Conservation (phyloP, 2,329 filamentous ascomycete species). For the Verticillium nonalfalfae region DNA sequence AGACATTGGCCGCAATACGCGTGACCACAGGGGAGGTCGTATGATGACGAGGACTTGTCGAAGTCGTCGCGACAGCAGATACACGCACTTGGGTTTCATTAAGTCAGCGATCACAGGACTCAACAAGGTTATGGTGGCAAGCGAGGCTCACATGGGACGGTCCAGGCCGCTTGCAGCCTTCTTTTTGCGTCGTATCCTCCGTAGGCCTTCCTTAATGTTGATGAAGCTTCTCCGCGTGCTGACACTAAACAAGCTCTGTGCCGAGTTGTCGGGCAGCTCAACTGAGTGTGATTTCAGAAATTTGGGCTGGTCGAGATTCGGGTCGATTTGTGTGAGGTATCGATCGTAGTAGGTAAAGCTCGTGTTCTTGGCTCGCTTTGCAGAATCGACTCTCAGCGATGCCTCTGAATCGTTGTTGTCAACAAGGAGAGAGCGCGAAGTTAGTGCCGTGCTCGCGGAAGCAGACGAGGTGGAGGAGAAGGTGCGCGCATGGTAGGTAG, state of each 20-base stretch:
- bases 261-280: slow-evolving; percentile 18
- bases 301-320: slow-evolving; percentile 34
- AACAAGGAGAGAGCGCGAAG: slow-evolving; percentile 32
- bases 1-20: slow-evolving; percentile 51
- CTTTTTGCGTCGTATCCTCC: slow-evolving; percentile 34
- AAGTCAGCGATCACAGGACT: neutral
- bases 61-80: slow-evolving; percentile 51
- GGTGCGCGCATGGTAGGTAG: slow-evolving; percentile 33
- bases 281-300: slow-evolving; percentile 25
- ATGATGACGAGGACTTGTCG: slow-evolving; percentile 31
- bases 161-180: slow-evolving; percentile 25
- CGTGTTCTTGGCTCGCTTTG: slow-evolving; percentile 25
- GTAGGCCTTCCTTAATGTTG: slow-evolving; percentile 37
- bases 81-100: slow-evolving; percentile 33
- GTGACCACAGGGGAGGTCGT: slow-evolving; percentile 51
- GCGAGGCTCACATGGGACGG: slow-evolving; percentile 22
- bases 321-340: slow-evolving; percentile 39
- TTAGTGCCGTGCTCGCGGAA: slow-evolving; percentile 33
- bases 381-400: slow-evolving; percentile 10
- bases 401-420: slow-evolving; percentile 13
- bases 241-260: slow-evolving; percentile 36
- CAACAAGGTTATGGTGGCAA: neutral
- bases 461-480: slow-evolving; percentile 33
- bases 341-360: slow-evolving; percentile 46
- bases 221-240: slow-evolving; percentile 37